These are phyloP conservation scores for Suillus luteus DNA, from an alignment of 768 basidiomycete species.

Conservation along the genomic window DNA sequence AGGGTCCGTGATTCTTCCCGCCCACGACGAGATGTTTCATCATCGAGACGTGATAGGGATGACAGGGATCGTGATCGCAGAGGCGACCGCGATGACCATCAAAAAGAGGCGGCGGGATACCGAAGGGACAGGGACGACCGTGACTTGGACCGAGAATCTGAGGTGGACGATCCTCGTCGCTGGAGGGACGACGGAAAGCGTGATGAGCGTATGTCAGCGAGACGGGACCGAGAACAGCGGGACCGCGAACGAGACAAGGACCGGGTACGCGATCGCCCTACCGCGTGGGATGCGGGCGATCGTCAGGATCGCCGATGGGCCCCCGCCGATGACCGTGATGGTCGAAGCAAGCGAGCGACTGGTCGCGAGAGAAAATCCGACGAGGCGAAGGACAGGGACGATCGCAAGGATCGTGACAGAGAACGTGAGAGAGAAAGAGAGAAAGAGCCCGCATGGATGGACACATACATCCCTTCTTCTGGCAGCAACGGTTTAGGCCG, in stretches of 20 bases:
- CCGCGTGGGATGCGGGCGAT: slow-evolving; percentile 53
- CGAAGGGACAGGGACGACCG: slow-evolving; percentile 40
- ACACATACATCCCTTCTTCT: slow-evolving; percentile 72
- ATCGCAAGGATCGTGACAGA: slow-evolving; percentile 51
- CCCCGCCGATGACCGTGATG: slow-evolving; percentile 67
- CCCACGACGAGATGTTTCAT: slow-evolving; percentile 58
- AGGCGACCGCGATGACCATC: slow-evolving; percentile 34
- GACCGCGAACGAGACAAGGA: slow-evolving; percentile 36
- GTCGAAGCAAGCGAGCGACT: slow-evolving; percentile 56
- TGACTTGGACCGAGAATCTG: slow-evolving; percentile 48
- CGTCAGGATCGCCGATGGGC: slow-evolving; percentile 55
- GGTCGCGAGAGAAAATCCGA: slow-evolving; percentile 60
- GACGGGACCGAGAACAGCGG: slow-evolving; percentile 51
- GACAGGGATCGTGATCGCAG: slow-evolving; percentile 37
- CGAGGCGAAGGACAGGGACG: slow-evolving; percentile 47
- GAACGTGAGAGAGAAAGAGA: slow-evolving; percentile 61
- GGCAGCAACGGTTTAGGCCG: slow-evolving; percentile 57
- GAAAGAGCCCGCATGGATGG: slow-evolving; percentile 94
- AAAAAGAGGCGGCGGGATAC: slow-evolving; percentile 14
- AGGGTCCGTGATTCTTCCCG: slow-evolving; percentile 64
- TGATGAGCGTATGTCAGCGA: slow-evolving; percentile 69
- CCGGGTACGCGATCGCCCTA: slow-evolving; percentile 44
- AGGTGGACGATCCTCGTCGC: slow-evolving; percentile 66
- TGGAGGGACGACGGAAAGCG: slow-evolving; percentile 86
- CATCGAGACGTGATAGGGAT: slow-evolving; percentile 44